Conservation (phyloP, 306 rosid species). For the Malus domestica region DNA sequence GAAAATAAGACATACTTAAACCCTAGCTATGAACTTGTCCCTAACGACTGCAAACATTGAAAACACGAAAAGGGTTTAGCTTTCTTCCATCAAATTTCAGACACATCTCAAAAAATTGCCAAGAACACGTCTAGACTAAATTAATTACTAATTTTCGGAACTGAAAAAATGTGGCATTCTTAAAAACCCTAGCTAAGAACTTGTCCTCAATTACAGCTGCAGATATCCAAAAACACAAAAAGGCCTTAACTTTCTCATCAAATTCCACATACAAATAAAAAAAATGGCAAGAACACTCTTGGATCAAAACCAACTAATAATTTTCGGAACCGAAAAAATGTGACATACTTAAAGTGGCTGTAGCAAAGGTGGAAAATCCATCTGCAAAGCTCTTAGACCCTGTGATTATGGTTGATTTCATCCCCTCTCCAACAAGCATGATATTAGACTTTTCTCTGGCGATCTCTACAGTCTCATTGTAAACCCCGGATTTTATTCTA, state of each 20-base stretch:
- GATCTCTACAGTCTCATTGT: background rate
- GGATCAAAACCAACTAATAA: too few relatives aligned
- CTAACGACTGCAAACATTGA: too few relatives aligned
- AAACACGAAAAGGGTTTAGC: too few relatives aligned
- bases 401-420: background rate
- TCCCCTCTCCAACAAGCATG: conserved; percentile 5
- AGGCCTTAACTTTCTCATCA: background rate
- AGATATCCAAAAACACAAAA: background rate
- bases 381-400: background rate
- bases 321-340: background rate
- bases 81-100: background rate
- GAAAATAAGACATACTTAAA: too few relatives aligned
- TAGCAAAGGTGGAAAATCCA: background rate
- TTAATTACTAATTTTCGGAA: background rate
- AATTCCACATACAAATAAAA: background rate
- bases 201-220: too few relatives aligned
- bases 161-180: background rate
- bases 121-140: background rate
- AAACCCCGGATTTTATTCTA: background rate
- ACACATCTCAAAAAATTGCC: background rate
- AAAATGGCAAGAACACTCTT: background rate
- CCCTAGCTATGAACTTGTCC: too few relatives aligned
- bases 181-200: too few relatives aligned
- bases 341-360: conserved; percentile 2
- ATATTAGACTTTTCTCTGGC: background rate